Base-by-base conservation (phyloP, 2,329 filamentous ascomycete genomes). In the Nemania sp. region DNA sequence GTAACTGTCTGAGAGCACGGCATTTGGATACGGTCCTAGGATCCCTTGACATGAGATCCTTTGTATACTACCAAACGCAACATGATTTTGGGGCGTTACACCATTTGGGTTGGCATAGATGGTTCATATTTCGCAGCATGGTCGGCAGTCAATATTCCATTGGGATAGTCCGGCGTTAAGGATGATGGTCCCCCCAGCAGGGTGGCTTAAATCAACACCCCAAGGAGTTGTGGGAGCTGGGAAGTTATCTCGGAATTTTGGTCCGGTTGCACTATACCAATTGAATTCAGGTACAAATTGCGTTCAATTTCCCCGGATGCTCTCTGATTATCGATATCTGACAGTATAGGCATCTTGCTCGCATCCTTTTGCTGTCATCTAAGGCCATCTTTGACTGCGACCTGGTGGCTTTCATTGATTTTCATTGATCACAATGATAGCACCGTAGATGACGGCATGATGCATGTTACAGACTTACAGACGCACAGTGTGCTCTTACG, bases 161-260 rank as follows among this genome's bases (percentile, higher is more conserved):
- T 62, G 56, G 50, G 37, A 57, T 50, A 59, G 25, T 20, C 17
- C 17, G 64, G 64, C 61, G 64, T 65, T 59, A 39, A 49, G 55
- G 58, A 42, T 54, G 45, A 48, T 53, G 42, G 32, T n/a, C n/a
- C 35, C 25, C 9, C 34, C 25, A 47, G 50, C 20, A 37, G 34
- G 46, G 29, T 39, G 48, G 50, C 20, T 54, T 51, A 29, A 53
- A 18, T 48, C 40, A 59, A 52, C 51, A 61, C 37, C 37, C 53
- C 32, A 15, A 49, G 43, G 51, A 55, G 48, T 54, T 54, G 21
- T 54, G 49, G 45, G 48, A 37, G 39, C 46, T 56, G 21, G 10
- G 45, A 48, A 35, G 45, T 56, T 59, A 39, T 34, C 51, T 55
- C 17, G 11, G 15, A 21, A 50, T 43, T 37, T 48, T 60, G 20